These are phyloP conservation scores for Hirschioporus abietinus DNA, from an alignment of 768 basidiomycete species.

Conservation along the genomic window DNA sequence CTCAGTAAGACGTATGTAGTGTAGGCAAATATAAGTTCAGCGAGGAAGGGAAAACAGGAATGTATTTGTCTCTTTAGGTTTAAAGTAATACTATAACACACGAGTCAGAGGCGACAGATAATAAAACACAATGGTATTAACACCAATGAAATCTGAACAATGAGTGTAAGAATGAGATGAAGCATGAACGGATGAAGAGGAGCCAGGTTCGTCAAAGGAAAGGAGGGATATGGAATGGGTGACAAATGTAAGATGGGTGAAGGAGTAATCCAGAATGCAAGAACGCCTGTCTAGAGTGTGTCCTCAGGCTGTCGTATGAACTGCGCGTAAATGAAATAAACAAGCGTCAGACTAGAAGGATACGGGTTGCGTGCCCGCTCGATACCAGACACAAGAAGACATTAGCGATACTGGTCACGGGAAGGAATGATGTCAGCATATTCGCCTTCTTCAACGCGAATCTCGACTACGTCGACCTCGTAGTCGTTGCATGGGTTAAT, in stretches of 20 bases:
- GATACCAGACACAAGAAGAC: background rate
- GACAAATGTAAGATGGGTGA: background rate
- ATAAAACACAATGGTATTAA: background rate
- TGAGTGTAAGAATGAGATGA: background rate
- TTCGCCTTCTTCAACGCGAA: slow-evolving; percentile 76
- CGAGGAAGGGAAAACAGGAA: background rate
- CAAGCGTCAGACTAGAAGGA: background rate
- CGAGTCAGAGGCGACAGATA: background rate
- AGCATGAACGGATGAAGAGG: background rate
- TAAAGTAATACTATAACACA: background rate
- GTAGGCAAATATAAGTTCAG: too few relatives aligned
- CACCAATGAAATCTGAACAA: background rate
- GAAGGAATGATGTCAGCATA: slow-evolving; percentile 69
- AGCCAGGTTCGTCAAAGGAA: background rate
- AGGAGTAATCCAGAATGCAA: background rate
- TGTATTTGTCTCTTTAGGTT: background rate
- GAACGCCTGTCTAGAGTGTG: background rate
- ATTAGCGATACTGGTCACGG: background rate
- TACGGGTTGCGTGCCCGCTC: background rate
- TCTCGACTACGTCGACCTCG: slow-evolving; percentile 85
- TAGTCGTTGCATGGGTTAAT: slow-evolving; percentile 67
- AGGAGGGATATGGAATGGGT: background rate
- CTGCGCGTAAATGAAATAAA: background rate
- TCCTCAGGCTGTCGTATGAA: background rate
- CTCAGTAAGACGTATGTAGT: background rate